Evolutionary conservation across 2,329 filamentous ascomycete genomes (phyloP).

Genomic region (Botrytis aclada): DNA sequence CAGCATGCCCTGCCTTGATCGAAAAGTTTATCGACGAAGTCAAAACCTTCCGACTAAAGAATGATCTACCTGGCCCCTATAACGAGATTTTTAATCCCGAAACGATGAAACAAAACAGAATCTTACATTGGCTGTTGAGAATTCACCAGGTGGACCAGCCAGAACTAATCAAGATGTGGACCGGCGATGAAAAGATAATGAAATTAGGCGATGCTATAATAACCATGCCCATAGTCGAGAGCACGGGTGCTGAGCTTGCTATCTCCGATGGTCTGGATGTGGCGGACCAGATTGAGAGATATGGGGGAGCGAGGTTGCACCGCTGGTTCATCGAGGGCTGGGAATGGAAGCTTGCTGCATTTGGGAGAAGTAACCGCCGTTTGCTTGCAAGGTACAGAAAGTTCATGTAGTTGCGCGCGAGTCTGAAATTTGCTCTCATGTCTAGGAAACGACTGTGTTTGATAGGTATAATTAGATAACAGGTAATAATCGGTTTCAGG

Average conservation of each 20-base stretch:
- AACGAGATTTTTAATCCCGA: constrained; percentile 21
- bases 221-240: constrained; percentile 28
- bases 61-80: constrained; percentile 18
- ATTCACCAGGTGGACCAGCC: not conserved
- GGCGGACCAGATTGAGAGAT: not conserved
- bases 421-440: not conserved
- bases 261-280: constrained; percentile 21
- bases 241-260: constrained; percentile 27
- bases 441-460: too few species aligned
- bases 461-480: not conserved
- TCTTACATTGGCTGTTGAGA: constrained; percentile 26
- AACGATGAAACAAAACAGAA: constrained; percentile 17
- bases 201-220: constrained; percentile 15
- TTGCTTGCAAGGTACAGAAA: not conserved
- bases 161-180: constrained; percentile 2
- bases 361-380: not conserved
- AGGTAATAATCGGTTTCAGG: not conserved
- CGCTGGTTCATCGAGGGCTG: not conserved
- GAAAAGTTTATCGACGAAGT: not conserved
- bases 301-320: not conserved
- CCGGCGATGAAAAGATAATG: not conserved
- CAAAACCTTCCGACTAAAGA: not conserved
- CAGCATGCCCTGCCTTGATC: not conserved
- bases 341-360: not conserved
- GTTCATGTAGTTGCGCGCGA: not conserved